These are phyloP conservation scores for Linnemannia hyalina DNA, from an alignment of 192 early-diverging fungal species.

Conservation along the genomic window DNA sequence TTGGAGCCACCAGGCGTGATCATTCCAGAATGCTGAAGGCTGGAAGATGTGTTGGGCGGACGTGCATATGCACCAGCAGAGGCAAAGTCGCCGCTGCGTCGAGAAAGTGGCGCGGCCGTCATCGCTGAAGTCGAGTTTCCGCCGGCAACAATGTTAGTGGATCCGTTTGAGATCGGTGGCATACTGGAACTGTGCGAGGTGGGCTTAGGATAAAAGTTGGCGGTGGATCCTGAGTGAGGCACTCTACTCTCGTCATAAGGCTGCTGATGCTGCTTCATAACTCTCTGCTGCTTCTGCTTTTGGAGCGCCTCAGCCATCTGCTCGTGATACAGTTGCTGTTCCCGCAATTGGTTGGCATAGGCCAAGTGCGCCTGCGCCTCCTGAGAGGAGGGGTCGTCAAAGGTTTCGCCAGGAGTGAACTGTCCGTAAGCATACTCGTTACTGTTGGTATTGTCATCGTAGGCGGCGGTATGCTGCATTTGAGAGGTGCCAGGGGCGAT, in stretches of 20 bases:
- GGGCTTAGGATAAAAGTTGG: constrained; percentile 29
- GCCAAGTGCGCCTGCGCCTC: constrained; percentile 48
- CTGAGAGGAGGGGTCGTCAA: constrained; percentile 43
- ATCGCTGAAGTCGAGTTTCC: background rate
- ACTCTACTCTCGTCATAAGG: background rate
- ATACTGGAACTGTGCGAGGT: constrained; percentile 14
- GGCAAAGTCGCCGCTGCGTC: background rate
- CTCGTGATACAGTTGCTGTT: constrained; percentile 51
- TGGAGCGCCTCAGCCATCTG: constrained; percentile 49
- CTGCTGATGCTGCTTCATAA: constrained; percentile 11
- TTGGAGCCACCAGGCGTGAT: constrained; percentile 31
- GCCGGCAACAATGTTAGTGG: background rate
- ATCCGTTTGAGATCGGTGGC: background rate
- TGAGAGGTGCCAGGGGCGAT: constrained; percentile 9
- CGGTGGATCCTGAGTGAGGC: constrained; percentile 42
- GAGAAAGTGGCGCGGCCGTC: background rate
- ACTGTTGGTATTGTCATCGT: background rate
- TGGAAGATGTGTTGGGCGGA: background rate
- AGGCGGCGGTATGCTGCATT: background rate
- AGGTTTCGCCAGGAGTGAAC: constrained; percentile 32
- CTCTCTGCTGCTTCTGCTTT: constrained; percentile 35
- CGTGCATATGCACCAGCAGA: background rate
- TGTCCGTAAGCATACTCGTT: constrained; percentile 22
- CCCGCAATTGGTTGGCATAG: constrained; percentile 44
- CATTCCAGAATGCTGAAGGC: constrained; percentile 27